Base-by-base conservation (phyloP, 495 filamentous ascomycete species). In the Pseudomonodictys pantanalensis region DNA sequence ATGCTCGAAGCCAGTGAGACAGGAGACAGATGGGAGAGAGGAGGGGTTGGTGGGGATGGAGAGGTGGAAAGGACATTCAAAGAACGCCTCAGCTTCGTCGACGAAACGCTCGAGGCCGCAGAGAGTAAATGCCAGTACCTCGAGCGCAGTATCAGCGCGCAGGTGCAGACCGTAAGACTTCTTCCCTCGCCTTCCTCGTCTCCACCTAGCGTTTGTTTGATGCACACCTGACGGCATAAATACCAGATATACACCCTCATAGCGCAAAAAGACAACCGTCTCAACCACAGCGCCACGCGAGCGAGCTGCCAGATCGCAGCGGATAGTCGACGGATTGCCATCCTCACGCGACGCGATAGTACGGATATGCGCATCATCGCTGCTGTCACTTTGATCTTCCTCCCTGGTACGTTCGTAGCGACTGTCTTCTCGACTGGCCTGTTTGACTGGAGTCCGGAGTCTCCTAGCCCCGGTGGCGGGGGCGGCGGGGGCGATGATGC, bases 311-410 rank as follows among this genome's bases (percentile, higher is more conserved):
- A 58, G 22, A 50, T 58, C 12, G 44, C 55, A 12, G 39, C 55
- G 1, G 55, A 50, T 20, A 50, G 45, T 4, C 44, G 55, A 5
- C 44, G 55, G 20, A 58, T 58, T 12, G 44, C 55, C 1, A 50
- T 58, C 20, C 10, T 58, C 3, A 50, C 55, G 2, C 29, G 55
- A 11, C 28, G 45, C 1, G 55, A 58, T 24, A 58, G 55, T 18
- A 50, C 55, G 11, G 45, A 58, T 29, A 60, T 60, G 57, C 38
- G 50, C 7, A 60, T 54, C 38, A 52, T 60, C 38, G 57, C 57
- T 3, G 48, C 50, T 15, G 39, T 60, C 10, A 60, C 57, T 4
- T 29, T 54, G 11, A 52, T 60, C 12, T 60, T 60, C 38, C 32
- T 60, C 6, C 57, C 57, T 8, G 57, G 57, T 7, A 60, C 57